A percentile compares a stretch with the other conserved stretches of the same genome.
Conservation (phyloP, 352 stramenopile species). For the Thalassiosira sp. region DNA sequence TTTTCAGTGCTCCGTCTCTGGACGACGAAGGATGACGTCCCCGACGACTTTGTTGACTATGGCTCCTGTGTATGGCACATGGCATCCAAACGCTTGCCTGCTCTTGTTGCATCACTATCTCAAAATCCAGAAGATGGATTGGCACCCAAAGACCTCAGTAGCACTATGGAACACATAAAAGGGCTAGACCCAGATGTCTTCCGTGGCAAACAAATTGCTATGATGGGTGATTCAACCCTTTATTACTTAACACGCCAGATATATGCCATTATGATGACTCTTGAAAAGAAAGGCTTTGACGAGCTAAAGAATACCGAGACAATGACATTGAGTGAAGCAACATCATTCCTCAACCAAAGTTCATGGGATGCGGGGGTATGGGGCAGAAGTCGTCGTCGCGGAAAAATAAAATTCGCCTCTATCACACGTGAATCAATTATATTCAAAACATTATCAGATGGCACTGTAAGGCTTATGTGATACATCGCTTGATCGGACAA, state of each 20-base stretch:
- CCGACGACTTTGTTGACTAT: too few species aligned
- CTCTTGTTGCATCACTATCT: neutral
- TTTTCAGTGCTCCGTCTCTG: too few species aligned
- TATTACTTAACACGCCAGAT: neutral
- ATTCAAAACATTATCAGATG: neutral
- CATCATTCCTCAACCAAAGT: too few species aligned
- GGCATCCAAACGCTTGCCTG: neutral
- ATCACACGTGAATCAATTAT: neutral
- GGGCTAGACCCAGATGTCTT: neutral
- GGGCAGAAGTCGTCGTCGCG: neutral
- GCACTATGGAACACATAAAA: neutral
- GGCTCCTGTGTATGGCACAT: too few species aligned
- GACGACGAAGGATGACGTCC: too few species aligned
- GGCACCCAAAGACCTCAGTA: neutral
- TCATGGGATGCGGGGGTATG: too few species aligned
- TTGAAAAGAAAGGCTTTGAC: neutral
- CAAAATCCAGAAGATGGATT: neutral
- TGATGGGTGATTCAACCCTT: neutral
- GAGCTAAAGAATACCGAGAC: neutral
- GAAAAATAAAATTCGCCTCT: neutral
- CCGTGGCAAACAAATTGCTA: neutral
- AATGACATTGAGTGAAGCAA: neutral
- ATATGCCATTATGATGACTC: neutral
- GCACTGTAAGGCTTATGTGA: neutral
- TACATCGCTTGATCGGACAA: neutral